Conservation (phyloP, 805 yeast genomes). For the Candida mattraensis region DNA sequence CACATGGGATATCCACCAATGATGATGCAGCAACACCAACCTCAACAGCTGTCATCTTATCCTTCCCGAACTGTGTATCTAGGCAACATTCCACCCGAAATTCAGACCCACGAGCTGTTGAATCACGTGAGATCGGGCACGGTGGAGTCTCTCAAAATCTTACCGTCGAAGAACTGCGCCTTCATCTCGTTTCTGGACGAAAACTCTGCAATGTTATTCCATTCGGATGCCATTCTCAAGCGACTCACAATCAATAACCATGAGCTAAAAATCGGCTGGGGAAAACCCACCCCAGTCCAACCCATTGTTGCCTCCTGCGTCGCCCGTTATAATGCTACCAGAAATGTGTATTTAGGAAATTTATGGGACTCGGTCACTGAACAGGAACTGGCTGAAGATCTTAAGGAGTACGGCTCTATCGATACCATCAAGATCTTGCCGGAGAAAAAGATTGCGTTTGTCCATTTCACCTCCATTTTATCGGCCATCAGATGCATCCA, state of each 20-base stretch:
- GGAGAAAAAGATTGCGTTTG: constrained; percentile 84
- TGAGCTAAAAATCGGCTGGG: constrained; percentile 92
- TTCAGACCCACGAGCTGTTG: constrained; percentile 76
- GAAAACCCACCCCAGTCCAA: constrained; percentile 71
- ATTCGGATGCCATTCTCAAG: constrained; percentile 87
- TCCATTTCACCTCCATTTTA: constrained; percentile 83
- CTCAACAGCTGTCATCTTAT: constrained; percentile 14
- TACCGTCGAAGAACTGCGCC: constrained; percentile 88
- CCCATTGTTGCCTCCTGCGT: constrained; percentile 77
- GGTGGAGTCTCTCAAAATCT: constrained; percentile 72
- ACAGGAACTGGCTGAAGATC: constrained; percentile 63
- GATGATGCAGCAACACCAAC: constrained; percentile 5
- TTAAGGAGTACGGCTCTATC: constrained; percentile 74
- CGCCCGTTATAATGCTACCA: constrained; percentile 83
- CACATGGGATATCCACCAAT: too few relatives aligned
- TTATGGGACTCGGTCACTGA: constrained; percentile 62
- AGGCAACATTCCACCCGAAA: constrained; percentile 82
- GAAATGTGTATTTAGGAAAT: constrained; percentile 89
- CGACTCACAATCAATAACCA: constrained; percentile 76
- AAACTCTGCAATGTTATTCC: constrained; percentile 85
- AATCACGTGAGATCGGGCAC: constrained; percentile 92
- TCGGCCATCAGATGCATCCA: constrained; percentile 87
- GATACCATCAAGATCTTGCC: constrained; percentile 79
- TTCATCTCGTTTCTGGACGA: constrained; percentile 87
- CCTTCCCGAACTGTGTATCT: constrained; percentile 82